These are phyloP conservation scores for Aureobasidium sp. DNA, from an alignment of 2,329 filamentous ascomycete genomes.

Conservation along the genomic window DNA sequence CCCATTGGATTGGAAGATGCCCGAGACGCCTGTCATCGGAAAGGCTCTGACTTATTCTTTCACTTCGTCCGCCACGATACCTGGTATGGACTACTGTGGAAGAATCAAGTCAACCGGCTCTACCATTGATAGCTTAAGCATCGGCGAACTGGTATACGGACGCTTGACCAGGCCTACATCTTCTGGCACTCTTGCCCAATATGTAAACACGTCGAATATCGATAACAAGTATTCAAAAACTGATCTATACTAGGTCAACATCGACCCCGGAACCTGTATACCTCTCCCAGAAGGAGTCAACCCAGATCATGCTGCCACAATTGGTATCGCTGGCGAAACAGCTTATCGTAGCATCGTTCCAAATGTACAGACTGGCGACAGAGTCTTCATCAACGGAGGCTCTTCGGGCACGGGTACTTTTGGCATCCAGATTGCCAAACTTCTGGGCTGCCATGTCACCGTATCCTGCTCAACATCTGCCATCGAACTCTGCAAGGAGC, in stretches of 20 bases:
- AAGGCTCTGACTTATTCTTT: conserved; percentile 21
- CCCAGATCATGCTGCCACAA: conserved; percentile 28
- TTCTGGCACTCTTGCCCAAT: conserved; percentile 32
- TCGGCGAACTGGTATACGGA: conserved; percentile 35
- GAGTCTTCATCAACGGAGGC: conserved; percentile 57
- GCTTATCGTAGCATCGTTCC: conserved; percentile 31
- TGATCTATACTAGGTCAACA: conserved; percentile 15
- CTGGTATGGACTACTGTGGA: conserved; percentile 46
- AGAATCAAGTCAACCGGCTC: conserved; percentile 32
- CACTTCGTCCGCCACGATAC: conserved; percentile 33
- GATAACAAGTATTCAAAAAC: not conserved
- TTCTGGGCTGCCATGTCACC: conserved; percentile 50
- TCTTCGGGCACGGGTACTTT: conserved; percentile 53
- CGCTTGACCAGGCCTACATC: conserved; percentile 21
- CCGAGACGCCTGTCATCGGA: conserved; percentile 33
- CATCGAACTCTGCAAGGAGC: conserved; percentile 43
- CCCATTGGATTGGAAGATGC: conserved; percentile 43
- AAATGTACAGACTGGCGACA: conserved; percentile 34
- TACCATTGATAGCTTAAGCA: conserved; percentile 19
- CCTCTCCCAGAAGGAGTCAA: conserved; percentile 29
- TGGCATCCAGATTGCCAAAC: conserved; percentile 56
- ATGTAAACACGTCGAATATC: conserved; percentile 12
- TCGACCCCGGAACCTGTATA: conserved; percentile 17
- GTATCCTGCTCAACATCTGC: conserved; percentile 51
- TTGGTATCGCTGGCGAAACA: conserved; percentile 32